A percentile compares a stretch with the other conserved stretches of the same genome.
phyloP scores from a whole-genome alignment of 768 basidiomycete genomes.

The Vararia minispora region DNA sequence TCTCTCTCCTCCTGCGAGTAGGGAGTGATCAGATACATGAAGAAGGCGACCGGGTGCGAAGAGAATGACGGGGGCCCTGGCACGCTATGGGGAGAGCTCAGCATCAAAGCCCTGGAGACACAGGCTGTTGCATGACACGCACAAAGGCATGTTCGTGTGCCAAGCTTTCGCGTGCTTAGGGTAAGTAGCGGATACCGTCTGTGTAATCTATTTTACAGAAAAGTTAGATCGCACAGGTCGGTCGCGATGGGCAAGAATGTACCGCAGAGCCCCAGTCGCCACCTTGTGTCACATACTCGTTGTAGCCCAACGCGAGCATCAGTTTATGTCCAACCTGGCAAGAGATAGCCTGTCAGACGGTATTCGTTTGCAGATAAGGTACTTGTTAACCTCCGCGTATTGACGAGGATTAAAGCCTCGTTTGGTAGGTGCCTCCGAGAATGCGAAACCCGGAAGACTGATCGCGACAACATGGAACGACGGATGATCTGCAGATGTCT shows the following conservation, averaged over 20 bases:
- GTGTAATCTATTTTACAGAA: conserved; percentile 21
- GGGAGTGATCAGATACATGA: conserved; percentile 19
- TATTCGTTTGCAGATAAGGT: conserved; percentile 38
- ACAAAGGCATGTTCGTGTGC: conserved; percentile 40
- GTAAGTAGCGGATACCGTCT: conserved; percentile 22
- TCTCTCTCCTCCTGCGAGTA: conserved; percentile 20
- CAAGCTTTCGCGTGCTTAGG: conserved; percentile 36
- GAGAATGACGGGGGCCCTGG: conserved; percentile 15
- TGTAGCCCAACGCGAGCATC: conserved; percentile 17
- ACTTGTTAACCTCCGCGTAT: conserved; percentile 40
- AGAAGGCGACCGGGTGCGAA: conserved; percentile 17
- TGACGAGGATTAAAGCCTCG: conserved; percentile 38
- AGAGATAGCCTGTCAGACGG: conserved; percentile 21
- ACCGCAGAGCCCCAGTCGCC: conserved; percentile 32
- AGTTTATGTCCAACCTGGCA: conserved; percentile 6
- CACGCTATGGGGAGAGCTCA: conserved; percentile 11
- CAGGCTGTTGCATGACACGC: conserved; percentile 9
- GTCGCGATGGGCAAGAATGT: conserved; percentile 2
- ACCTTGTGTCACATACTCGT: conserved; percentile 16
- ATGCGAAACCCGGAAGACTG: conserved; percentile 51
- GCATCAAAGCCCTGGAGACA: neutral
- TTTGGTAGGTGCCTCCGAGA: conserved; percentile 44
- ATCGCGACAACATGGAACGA: conserved; percentile 53
- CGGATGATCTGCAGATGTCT: conserved; percentile 30
- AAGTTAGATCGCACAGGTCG: neutral